Conservation (phyloP, 164 flowering plant species). For the Kingdonia uniflora region DNA sequence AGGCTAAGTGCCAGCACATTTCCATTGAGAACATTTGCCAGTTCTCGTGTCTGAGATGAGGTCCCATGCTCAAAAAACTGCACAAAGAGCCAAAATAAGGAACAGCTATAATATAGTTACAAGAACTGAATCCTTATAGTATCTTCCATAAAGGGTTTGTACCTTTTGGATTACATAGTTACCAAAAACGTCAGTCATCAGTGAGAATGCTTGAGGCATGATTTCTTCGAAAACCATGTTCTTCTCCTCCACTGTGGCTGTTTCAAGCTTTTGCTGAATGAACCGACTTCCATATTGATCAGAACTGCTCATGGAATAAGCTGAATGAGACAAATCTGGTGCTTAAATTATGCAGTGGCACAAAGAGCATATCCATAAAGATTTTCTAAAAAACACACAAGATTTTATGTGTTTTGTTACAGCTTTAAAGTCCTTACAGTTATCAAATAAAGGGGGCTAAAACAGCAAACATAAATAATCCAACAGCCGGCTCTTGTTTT, state of each 20-base stretch:
- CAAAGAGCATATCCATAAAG: not conserved
- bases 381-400: too few relatives aligned
- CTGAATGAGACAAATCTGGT: not conserved
- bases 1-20: slow-evolving; percentile 71
- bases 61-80: slow-evolving; percentile 90
- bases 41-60: slow-evolving; percentile 58
- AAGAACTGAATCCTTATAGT: too few relatives aligned
- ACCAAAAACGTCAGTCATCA: slow-evolving; percentile 99
- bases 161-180: slow-evolving; percentile 99
- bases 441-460: too few relatives aligned
- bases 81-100: slow-evolving; percentile 4
- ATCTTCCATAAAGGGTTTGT: not conserved
- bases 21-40: slow-evolving; percentile 64
- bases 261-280: slow-evolving; percentile 97
- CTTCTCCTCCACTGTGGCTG: slow-evolving; percentile 78
- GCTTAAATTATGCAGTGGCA: not conserved
- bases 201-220: slow-evolving; percentile 75
- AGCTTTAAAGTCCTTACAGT: too few relatives aligned
- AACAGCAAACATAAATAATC: too few relatives aligned
- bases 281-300: slow-evolving; percentile 99
- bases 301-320: slow-evolving; percentile 41
- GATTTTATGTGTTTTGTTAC: too few relatives aligned
- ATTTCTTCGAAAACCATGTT: slow-evolving; percentile 82
- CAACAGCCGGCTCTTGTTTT: too few relatives aligned
- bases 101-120: too few relatives aligned